Percentiles rank a stretch among this genome's conserved stretches.
phyloP scores from a whole-genome alignment of 148 eudicot species.

The Rhododendron ovatum region DNA sequence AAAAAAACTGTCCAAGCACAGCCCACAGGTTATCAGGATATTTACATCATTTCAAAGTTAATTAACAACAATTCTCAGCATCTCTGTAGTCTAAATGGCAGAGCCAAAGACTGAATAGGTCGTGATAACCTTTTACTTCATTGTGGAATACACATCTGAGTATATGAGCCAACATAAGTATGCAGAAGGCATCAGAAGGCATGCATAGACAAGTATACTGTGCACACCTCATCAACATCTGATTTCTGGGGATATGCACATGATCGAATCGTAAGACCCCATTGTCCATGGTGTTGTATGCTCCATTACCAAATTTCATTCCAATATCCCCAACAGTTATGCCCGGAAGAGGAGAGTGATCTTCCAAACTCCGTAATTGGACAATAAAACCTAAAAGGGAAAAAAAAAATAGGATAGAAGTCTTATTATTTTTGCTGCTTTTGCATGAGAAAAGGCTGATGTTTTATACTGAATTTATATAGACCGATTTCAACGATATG shows the following conservation, averaged over 20 bases:
- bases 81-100: background rate
- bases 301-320: conserved; percentile 96
- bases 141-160: background rate
- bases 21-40: background rate
- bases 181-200: background rate
- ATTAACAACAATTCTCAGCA: background rate
- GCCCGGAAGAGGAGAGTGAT: conserved; percentile 86
- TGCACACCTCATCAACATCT: conserved; percentile 87
- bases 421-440: background rate
- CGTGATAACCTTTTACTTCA: background rate
- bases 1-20: background rate
- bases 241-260: conserved; percentile 90
- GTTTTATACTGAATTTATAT: background rate
- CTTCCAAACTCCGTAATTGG: conserved; percentile 90
- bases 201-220: conserved; percentile 3
- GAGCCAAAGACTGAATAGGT: background rate
- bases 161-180: background rate
- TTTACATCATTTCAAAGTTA: background rate
- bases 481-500: background rate
- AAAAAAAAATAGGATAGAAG: background rate
- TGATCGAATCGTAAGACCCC: conserved; percentile 83
- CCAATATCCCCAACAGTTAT: conserved; percentile 95
- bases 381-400: conserved; percentile 71
- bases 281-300: conserved; percentile 94
- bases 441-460: conserved; percentile 2